Percentiles rank a stretch among this genome's conserved stretches.
These are phyloP conservation scores for Fistulina hepatica DNA, from an alignment of 1,284 basidiomycete species.

Conservation along the genomic window DNA sequence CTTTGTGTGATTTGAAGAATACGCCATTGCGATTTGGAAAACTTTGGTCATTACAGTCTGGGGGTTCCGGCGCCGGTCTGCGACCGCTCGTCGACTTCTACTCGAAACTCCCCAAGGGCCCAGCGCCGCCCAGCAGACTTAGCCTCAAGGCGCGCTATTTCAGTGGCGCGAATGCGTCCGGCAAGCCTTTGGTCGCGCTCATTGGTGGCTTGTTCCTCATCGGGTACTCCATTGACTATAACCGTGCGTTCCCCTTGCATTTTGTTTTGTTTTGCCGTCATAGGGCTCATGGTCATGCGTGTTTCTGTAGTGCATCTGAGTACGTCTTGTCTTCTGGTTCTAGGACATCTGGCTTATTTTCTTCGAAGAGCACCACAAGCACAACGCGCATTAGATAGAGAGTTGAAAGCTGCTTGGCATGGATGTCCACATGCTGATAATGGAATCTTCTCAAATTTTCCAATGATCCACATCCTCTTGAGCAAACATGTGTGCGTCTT, in stretches of 20 bases:
- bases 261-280: conserved; percentile 7
- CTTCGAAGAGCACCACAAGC: conserved; percentile 74
- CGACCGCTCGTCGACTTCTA: conserved; percentile 87
- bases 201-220: conserved; percentile 72
- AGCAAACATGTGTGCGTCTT: no score
- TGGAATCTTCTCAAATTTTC: no score
- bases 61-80: conserved; percentile 72
- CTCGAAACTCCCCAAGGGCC: conserved; percentile 81
- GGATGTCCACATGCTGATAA: no score
- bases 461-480: no score
- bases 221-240: conserved; percentile 86
- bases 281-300: conserved; percentile 4
- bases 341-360: conserved; percentile 6
- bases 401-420: no score
- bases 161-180: conserved; percentile 77
- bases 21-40: conserved; percentile 3
- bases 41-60: conserved; percentile 36
- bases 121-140: conserved; percentile 48
- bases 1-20: conserved; percentile 9
- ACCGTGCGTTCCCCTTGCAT: conserved; percentile 52
- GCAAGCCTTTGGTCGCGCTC: conserved; percentile 59
- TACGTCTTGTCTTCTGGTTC: conserved; percentile 27
- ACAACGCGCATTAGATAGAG: conserved; percentile 54
- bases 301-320: conserved; percentile 61
- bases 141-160: conserved; percentile 76